Percentiles rank a stretch among this genome's conserved stretches.
phyloP scores from a whole-genome alignment of 2,329 filamentous ascomycete genomes.

The Parascedosporium putredinis region DNA sequence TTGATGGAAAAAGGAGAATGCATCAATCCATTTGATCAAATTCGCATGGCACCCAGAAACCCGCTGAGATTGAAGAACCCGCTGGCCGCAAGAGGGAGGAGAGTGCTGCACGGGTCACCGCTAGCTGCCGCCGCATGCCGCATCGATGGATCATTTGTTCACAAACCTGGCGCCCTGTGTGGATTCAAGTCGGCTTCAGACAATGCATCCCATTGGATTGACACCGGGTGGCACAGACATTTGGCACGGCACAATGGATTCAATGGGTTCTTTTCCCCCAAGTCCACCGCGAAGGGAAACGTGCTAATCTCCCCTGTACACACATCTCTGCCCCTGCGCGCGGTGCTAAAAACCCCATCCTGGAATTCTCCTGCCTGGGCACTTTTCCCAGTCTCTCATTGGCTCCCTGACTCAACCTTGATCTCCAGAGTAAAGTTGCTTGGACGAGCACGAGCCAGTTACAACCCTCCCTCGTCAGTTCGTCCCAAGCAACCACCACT shows the following conservation, averaged over 20 bases:
- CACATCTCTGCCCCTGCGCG: neutral
- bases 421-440: neutral
- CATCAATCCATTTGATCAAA: neutral
- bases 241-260: neutral
- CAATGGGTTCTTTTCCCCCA: too few relatives aligned
- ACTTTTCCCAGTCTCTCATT: neutral
- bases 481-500: too few relatives aligned
- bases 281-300: too few relatives aligned
- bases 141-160: too few relatives aligned
- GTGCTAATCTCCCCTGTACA: too few relatives aligned
- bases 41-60: too few relatives aligned
- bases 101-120: too few relatives aligned
- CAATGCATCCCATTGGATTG: neutral
- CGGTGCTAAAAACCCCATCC: neutral
- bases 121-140: neutral
- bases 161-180: too few relatives aligned
- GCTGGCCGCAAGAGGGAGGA: too few relatives aligned
- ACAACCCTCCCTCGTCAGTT: too few relatives aligned
- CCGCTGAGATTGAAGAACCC: neutral
- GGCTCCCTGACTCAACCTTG: neutral
- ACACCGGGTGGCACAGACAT: neutral
- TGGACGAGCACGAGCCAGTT: neutral
- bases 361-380: neutral
- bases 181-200: neutral
- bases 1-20: slow-evolving; percentile 1